Conservation (phyloP, 176 grass and related monocot species). For the Juncus effusus region DNA sequence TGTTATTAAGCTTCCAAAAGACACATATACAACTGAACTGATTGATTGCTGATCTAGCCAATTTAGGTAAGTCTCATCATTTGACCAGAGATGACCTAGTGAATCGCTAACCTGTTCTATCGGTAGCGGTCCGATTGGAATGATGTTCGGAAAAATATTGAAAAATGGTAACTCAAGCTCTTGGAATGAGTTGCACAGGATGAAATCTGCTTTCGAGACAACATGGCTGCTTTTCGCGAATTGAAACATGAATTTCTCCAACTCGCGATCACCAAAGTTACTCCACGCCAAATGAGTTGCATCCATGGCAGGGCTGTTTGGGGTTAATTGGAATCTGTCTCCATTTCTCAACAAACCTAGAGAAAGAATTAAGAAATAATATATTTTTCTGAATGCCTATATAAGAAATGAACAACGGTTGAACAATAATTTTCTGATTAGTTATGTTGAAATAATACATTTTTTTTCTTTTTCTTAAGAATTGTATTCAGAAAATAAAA, state of each 20-base stretch:
- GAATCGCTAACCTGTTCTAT: not conserved
- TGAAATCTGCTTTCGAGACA: not conserved
- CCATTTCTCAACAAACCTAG: too few relatives aligned
- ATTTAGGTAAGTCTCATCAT: constrained; percentile 32
- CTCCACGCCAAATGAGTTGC: not conserved
- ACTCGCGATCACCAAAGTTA: not conserved
- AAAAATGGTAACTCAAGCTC: constrained; percentile 40
- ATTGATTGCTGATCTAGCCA: constrained; percentile 44
- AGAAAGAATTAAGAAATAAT: too few relatives aligned
- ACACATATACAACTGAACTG: too few relatives aligned
- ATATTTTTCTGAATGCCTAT: too few relatives aligned
- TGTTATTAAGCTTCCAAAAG: constrained; percentile 37
- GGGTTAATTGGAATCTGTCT: not conserved
- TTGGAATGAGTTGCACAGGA: constrained; percentile 63
- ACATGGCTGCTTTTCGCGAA: not conserved
- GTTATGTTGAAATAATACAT: not conserved
- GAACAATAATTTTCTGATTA: too few relatives aligned
- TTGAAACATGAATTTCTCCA: not conserved
- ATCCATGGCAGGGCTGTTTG: not conserved
- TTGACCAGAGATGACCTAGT: constrained; percentile 37
- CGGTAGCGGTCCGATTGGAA: constrained; percentile 41
- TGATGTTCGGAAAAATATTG: constrained; percentile 21
- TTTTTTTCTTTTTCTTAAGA: not conserved
- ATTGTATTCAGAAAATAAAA: constrained; percentile 1
- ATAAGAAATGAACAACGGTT: too few relatives aligned